phyloP scores from a whole-genome alignment of 805 yeast genomes.

The Candida loeiensis region DNA sequence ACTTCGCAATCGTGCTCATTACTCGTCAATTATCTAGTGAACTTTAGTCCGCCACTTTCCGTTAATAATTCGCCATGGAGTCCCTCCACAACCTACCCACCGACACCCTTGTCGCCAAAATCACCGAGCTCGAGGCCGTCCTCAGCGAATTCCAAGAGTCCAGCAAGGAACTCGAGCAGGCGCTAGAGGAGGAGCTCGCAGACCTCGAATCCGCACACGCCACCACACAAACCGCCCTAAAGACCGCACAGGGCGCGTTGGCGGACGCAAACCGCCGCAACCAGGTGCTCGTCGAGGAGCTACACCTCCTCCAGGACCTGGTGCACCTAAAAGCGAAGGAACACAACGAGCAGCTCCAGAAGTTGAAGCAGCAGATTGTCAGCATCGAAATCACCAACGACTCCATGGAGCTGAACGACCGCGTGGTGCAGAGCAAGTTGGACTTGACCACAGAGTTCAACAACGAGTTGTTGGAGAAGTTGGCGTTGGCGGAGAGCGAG shows the following conservation, averaged over 20 bases:
- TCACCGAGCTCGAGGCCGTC: constrained; percentile 36
- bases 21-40: too few species aligned
- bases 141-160: constrained; percentile 42
- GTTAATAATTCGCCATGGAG: too few species aligned
- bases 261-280: constrained; percentile 15
- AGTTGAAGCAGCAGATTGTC: constrained; percentile 31
- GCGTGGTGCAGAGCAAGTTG: constrained; percentile 32
- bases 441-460: constrained; percentile 35
- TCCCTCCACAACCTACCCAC: constrained; percentile 11
- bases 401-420: constrained; percentile 35
- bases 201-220: constrained; percentile 27
- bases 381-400: constrained; percentile 44
- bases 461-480: constrained; percentile 39
- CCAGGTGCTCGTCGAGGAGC: constrained; percentile 18
- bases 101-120: constrained; percentile 24
- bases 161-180: constrained; percentile 42
- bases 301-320: constrained; percentile 16
- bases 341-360: constrained; percentile 18
- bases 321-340: constrained; percentile 12
- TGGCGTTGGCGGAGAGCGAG: constrained; percentile 43
- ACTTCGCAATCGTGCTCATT: too few species aligned
- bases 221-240: constrained; percentile 14
- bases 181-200: constrained; percentile 41
- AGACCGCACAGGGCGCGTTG: constrained; percentile 19
- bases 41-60: too few species aligned